phyloP scores from a whole-genome alignment of 176 grass and related monocot species.

The Secale cereale region DNA sequence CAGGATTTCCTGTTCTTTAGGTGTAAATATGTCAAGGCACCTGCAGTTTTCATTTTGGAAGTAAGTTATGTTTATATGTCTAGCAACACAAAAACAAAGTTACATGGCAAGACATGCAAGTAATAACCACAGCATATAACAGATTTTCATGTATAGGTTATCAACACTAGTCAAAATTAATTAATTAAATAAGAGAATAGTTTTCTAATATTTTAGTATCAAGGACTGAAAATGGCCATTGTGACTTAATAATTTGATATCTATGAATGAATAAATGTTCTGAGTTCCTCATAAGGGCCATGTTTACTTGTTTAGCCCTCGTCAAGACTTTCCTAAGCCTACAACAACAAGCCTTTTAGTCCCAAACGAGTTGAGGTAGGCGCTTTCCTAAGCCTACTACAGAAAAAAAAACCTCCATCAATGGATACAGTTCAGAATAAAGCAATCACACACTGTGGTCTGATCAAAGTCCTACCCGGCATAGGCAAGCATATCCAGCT shows the following conservation, averaged over 20 bases:
- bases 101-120: not conserved
- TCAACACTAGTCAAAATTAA: constrained; percentile 12
- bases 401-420: not conserved
- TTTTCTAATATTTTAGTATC: not conserved
- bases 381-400: not conserved
- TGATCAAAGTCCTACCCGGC: constrained; percentile 59
- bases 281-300: not conserved
- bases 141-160: not conserved
- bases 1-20: constrained; percentile 78
- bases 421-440: constrained; percentile 1
- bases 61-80: not conserved
- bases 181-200: not conserved
- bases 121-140: not conserved
- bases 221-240: constrained; percentile 10
- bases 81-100: not conserved
- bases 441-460: not conserved
- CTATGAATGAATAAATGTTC: constrained; percentile 9
- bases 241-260: not conserved
- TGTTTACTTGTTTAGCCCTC: not conserved
- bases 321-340: not conserved
- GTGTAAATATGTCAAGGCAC: constrained; percentile 90
- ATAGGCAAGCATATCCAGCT: constrained; percentile 99
- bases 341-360: not conserved
- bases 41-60: constrained; percentile 43
- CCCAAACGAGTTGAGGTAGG: not conserved